Percentiles rank a stretch among this genome's conserved stretches.
These are phyloP conservation scores for Magnaporthales sp. DNA, from an alignment of 2,329 filamentous ascomycete genomes.

Conservation along the genomic window DNA sequence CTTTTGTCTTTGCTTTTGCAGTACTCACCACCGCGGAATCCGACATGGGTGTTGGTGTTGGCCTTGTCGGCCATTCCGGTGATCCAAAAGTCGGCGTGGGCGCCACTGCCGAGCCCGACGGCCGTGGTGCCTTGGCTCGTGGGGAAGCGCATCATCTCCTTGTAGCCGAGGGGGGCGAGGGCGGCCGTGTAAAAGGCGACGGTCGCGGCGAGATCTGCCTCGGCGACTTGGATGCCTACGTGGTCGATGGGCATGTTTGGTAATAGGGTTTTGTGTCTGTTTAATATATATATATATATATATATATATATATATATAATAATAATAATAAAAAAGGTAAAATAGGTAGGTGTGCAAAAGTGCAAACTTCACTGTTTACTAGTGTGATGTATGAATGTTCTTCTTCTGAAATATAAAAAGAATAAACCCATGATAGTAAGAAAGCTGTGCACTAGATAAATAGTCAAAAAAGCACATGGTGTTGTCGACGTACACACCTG, in stretches of 20 bases:
- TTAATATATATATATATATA: too few relatives aligned
- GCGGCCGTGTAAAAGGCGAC: conserved; percentile 7
- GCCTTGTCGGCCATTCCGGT: neutral
- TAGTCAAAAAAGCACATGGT: neutral
- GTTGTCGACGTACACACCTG: neutral
- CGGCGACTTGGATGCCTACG: conserved; percentile 3
- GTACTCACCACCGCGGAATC: neutral
- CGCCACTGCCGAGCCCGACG: conserved; percentile 2
- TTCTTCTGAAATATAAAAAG: too few relatives aligned
- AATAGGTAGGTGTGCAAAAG: too few relatives aligned
- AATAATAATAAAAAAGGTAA: too few relatives aligned
- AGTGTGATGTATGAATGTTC: too few relatives aligned
- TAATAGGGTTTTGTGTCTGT: too few relatives aligned
- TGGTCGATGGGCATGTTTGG: conserved; percentile 7
- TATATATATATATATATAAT: too few relatives aligned
- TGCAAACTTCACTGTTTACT: neutral
- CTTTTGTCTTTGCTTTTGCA: too few relatives aligned
- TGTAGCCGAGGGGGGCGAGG: conserved; percentile 7
- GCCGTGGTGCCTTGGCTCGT: neutral
- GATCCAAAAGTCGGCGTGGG: conserved; percentile 6
- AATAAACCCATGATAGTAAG: too few relatives aligned
- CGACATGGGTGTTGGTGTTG: conserved; percentile 3
- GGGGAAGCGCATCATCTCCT: conserved; percentile 4
- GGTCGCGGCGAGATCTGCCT: neutral
- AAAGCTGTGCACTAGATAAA: neutral